Evolutionary conservation across 2,329 filamentous ascomycete genomes (phyloP).

Genomic region (Beauveria pseudobassiana): DNA sequence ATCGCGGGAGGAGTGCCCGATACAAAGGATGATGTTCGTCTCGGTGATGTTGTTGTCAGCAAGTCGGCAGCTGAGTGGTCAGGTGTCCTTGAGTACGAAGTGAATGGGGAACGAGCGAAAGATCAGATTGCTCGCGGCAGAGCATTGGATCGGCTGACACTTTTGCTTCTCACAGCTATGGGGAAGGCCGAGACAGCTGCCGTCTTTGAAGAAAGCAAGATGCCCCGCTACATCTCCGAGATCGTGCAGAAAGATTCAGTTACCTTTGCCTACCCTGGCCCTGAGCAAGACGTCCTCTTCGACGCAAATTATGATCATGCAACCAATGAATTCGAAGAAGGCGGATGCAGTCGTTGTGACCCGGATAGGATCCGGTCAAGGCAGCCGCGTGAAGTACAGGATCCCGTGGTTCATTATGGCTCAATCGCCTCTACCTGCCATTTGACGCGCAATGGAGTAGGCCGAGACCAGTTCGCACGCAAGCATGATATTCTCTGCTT

Average conservation of each 20-base stretch:
- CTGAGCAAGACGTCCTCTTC: no score
- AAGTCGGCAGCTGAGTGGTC: not conserved
- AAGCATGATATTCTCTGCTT: slow-evolving; percentile 12
- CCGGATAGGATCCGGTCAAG: no score
- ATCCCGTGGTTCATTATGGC: not conserved
- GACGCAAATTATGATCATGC: no score
- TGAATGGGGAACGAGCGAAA: not conserved
- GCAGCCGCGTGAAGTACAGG: no score
- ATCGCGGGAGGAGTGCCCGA: not conserved
- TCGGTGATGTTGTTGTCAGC: not conserved
- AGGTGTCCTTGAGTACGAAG: not conserved
- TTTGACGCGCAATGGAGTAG: not conserved
- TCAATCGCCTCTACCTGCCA: not conserved
- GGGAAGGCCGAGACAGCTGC: not conserved
- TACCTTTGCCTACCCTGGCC: no score
- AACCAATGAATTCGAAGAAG: no score
- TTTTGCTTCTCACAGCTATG: not conserved
- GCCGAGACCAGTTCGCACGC: not conserved
- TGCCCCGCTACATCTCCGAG: not conserved
- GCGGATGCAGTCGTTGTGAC: no score
- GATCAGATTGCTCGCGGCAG: not conserved
- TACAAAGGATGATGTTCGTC: not conserved
- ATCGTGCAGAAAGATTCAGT: not conserved
- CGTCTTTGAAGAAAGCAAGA: not conserved
- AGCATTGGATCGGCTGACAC: not conserved